Base-by-base conservation (phyloP, 2,329 filamentous ascomycete genomes). In the Proliferodiscus dingleyae region DNA sequence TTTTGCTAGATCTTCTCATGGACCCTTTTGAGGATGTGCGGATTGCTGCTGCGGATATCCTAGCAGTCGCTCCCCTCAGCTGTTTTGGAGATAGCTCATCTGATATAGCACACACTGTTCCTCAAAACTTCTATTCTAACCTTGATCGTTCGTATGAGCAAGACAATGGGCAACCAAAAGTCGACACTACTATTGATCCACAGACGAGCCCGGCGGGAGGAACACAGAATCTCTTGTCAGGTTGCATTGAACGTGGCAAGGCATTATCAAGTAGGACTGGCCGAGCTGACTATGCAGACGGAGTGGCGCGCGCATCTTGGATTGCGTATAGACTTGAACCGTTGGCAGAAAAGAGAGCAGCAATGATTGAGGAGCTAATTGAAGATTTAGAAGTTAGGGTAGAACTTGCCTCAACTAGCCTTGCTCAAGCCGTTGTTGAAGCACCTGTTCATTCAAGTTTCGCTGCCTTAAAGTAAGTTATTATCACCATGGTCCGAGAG, bases 21-120 rank as follows among this genome's bases (percentile, higher is more conserved):
- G 87, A 98, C 58, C 88, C 91, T 0, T 98, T 95, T 59, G 93
- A 97, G 46, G 93, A 98, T 64, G 86, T 97, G 4, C 77, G 91
- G 54, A 80, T 77, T 34, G 66, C 69, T 29, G 74, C 80, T 2
- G 69, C 73, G 0, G 65, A 64, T 2, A 67, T 81, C 2, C 56
- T 86, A 22, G 71, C 69, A 42, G 57, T 77, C n/a, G 69, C 78
- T 32, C 66, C 70, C 2, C 65, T 68, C 19, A 56, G 62, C 52
- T 29, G 54, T 41, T 37, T 64, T 53, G 21, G 18, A 26, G 16
- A 16, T 28, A 37, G 5, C 23, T 15, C 3, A 6, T 23, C 19
- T 15, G 3, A 28, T 2, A 9, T 8, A 32, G 3, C 15, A 22
- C 23, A 18, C 21, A 15, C 15, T 5, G n/a, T 13, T 11, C 21